Evolutionary conservation across 2,329 filamentous ascomycete species (phyloP), one percentile per base, ranked within the genome.

Genomic region (Trichophyton schoenleinii): DNA sequence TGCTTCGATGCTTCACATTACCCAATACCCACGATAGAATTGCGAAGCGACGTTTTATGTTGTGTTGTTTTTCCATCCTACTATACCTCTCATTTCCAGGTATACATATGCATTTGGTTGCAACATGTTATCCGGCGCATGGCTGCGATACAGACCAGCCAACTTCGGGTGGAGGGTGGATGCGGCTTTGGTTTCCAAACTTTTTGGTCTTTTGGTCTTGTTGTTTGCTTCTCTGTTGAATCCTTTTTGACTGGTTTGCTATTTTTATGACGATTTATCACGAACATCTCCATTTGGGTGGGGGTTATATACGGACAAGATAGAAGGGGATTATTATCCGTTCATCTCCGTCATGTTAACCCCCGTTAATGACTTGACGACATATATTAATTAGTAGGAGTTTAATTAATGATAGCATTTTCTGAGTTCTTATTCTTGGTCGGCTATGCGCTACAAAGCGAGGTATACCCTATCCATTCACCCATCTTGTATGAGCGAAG

Each of bases 251-350:
- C n/a, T n/a, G 41, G 20, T 36, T 55, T 55, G 36, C 34, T n/a
- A 55, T 55, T 22, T 55, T 55, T 55, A 55, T 55, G 49, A 55
- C 25, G 49, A 55, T 55, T 55, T 55, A 55, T 55, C 49, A 55
- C 49, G 49, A 55, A 55, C 49, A 55, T 55, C 31, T 55, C 49
- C 28, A 55, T 55, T 20, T 55, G 49, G 49, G 49, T 38, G 49
- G 49, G 49, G n/a, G 31, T 9, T 18, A 44, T 44, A 44, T n/a
- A 34, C 13, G 13, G 49, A 15, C 25, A 34, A 18, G 49, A 53
- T 55, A 28, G 49, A 55, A 25, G 28, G 28, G n/a, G 34, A 15
- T 36, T 36, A 36, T 36, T 11, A 28, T 22, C 46, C 28, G 8
- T 20, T 55, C 6, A 36, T 28, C n/a, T 36, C n/a, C 49, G 22